phyloP scores from a whole-genome alignment of 139 green algal genomes.

The Chlamydomonas eustigma region DNA sequence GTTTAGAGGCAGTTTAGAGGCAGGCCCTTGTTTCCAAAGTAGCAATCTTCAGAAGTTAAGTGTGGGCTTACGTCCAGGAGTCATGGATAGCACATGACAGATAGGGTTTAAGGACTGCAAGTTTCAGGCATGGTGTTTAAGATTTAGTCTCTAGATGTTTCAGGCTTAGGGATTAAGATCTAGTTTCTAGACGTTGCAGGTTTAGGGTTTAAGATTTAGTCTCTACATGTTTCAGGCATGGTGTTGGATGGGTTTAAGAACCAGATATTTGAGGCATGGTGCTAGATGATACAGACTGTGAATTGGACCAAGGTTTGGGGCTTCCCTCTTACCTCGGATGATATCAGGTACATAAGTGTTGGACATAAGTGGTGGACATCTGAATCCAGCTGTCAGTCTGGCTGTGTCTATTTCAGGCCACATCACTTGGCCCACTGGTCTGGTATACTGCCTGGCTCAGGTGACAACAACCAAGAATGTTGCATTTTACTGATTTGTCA shows the following conservation, averaged over 20 bases:
- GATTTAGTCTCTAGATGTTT: background rate
- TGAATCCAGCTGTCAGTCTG: constrained; percentile 43
- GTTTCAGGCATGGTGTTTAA: background rate
- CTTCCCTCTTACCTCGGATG: constrained; percentile 4
- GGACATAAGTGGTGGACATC: constrained; percentile 37
- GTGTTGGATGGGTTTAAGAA: too few species aligned
- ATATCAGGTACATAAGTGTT: background rate
- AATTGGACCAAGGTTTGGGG: background rate
- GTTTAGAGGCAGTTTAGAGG: background rate
- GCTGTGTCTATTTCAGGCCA: constrained; percentile 36
- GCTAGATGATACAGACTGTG: too few species aligned
- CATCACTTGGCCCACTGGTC: constrained; percentile 19
- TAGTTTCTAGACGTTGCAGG: background rate
- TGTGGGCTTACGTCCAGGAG: background rate
- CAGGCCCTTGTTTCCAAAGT: background rate
- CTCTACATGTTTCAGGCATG: background rate
- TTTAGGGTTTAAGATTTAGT: background rate
- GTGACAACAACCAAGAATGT: background rate
- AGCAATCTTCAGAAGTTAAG: background rate
- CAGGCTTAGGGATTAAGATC: background rate
- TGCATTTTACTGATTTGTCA: background rate
- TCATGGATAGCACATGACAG: background rate
- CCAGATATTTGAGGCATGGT: too few species aligned
- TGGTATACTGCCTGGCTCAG: constrained; percentile 36
- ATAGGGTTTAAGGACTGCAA: background rate